Percentiles rank a stretch among this genome's conserved stretches.
phyloP scores from a whole-genome alignment of 2,329 filamentous ascomycete species.

The Xylariaceae sp. region DNA sequence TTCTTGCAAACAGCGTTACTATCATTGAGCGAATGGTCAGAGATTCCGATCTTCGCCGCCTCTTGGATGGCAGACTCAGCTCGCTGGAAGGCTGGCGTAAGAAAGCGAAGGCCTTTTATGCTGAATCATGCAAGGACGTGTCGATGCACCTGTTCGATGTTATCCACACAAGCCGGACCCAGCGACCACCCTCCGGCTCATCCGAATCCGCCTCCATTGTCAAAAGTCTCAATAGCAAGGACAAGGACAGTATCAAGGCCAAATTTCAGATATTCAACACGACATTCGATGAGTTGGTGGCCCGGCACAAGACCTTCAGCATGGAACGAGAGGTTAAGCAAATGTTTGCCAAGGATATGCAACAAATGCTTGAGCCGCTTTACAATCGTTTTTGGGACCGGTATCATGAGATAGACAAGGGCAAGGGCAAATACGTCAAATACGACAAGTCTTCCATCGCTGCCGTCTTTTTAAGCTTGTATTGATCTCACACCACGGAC shows the following conservation, averaged over 20 bases:
- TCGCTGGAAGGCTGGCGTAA: slow-evolving; percentile 83
- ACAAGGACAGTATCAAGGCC: slow-evolving; percentile 93
- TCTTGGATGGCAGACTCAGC: slow-evolving; percentile 63
- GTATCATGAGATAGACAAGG: slow-evolving; percentile 96
- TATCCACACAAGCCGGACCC: slow-evolving; percentile 76
- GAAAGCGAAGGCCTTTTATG: slow-evolving; percentile 75
- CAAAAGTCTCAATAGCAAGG: slow-evolving; percentile 79
- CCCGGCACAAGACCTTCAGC: slow-evolving; percentile 73
- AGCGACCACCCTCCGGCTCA: slow-evolving; percentile 68
- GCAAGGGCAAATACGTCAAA: slow-evolving; percentile 96
- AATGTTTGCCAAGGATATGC: slow-evolving; percentile 77
- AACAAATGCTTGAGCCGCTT: slow-evolving; percentile 86
- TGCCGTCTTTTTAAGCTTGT: slow-evolving; percentile 54
- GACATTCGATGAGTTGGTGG: slow-evolving; percentile 83
- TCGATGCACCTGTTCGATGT: slow-evolving; percentile 83
- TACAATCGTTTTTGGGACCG: slow-evolving; percentile 96
- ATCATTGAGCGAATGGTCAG: slow-evolving; percentile 82
- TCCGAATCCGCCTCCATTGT: slow-evolving; percentile 82
- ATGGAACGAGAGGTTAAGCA: slow-evolving; percentile 90
- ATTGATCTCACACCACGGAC: too few species aligned
- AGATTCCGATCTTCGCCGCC: slow-evolving; percentile 69
- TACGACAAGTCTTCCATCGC: slow-evolving; percentile 85
- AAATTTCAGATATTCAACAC: slow-evolving; percentile 92
- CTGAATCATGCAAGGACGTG: slow-evolving; percentile 83
- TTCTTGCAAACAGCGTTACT: slow-evolving; percentile 82